Percentiles rank a stretch among this genome's conserved stretches.
phyloP scores from a whole-genome alignment of 345 rosid species.

The Excoecaria agallocha region DNA sequence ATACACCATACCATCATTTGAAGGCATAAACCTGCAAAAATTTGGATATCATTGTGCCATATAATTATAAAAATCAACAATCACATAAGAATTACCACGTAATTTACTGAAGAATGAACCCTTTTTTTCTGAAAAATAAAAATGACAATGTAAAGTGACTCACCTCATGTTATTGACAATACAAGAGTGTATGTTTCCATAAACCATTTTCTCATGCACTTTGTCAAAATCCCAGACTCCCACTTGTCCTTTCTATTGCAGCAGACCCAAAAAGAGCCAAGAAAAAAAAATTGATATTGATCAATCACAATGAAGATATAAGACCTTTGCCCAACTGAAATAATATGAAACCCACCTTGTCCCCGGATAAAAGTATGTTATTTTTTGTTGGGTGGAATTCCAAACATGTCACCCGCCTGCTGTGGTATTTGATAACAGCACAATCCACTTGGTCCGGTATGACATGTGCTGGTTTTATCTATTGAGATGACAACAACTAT shows the following conservation, averaged over 20 bases:
- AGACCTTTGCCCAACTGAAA: neutral
- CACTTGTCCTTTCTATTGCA: conserved; percentile 88
- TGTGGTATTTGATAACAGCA: conserved; percentile 88
- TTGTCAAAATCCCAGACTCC: conserved; percentile 91
- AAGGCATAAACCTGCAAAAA: conserved; percentile 63
- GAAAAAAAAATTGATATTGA: neutral
- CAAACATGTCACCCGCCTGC: conserved; percentile 88
- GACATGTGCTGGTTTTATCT: conserved; percentile 72
- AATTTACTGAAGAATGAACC: neutral
- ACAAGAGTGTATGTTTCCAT: conserved; percentile 73
- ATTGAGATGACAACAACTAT: conserved; percentile 10
- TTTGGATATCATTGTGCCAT: neutral
- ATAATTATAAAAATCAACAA: neutral
- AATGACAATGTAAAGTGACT: conserved; percentile 1
- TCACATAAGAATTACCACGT: neutral
- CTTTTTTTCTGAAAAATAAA: neutral
- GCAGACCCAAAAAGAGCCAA: conserved; percentile 10
- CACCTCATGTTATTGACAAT: conserved; percentile 90
- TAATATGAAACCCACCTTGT: conserved; percentile 52
- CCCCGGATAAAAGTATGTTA: conserved; percentile 86
- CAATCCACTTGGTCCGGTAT: conserved; percentile 85
- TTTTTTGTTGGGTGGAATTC: conserved; percentile 92
- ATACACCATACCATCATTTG: conserved; percentile 72
- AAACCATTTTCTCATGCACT: conserved; percentile 85
- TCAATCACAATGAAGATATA: conserved; percentile 6